Conservation (phyloP, 78 protist genomes). For the Mantamonas sphyraenae region DNA sequence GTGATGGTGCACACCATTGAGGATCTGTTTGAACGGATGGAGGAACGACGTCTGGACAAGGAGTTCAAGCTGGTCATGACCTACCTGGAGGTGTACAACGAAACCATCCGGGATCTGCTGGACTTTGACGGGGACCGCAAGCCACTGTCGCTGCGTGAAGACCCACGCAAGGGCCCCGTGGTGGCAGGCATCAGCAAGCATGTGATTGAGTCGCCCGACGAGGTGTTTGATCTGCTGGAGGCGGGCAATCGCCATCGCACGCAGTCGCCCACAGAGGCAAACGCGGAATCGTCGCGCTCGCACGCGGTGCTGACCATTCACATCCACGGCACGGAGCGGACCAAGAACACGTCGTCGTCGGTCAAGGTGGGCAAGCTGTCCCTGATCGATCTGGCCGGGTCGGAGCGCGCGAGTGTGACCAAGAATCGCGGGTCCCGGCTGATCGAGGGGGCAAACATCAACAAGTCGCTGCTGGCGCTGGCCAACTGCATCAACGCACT, state of each 20-base stretch:
- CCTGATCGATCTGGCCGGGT: conserved; percentile 90
- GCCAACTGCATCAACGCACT: conserved; percentile 90
- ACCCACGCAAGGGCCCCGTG: conserved; percentile 3
- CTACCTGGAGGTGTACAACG: conserved; percentile 84
- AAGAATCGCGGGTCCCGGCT: conserved; percentile 65
- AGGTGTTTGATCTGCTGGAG: conserved; percentile 55
- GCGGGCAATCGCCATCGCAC: conserved; percentile 59
- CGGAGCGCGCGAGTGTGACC: conserved; percentile 76
- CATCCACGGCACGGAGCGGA: conserved; percentile 9
- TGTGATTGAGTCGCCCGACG: too few species aligned
- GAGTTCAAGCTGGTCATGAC: conserved; percentile 35
- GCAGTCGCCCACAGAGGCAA: conserved; percentile 76
- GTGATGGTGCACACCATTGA: conserved; percentile 78
- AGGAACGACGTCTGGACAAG: neutral
- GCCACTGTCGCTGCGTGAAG: conserved; percentile 65
- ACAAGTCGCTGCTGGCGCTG: conserved; percentile 87
- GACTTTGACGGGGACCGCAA: neutral
- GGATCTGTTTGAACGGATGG: conserved; percentile 65
- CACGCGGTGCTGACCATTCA: conserved; percentile 86
- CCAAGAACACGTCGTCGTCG: conserved; percentile 7
- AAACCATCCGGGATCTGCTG: conserved; percentile 68
- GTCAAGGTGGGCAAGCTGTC: conserved; percentile 31
- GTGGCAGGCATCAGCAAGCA: too few species aligned
- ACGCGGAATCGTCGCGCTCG: conserved; percentile 75
- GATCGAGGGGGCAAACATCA: conserved; percentile 88